Percentiles rank a stretch among this genome's conserved stretches.
phyloP scores from a whole-genome alignment of 2,329 filamentous ascomycete genomes.

The Herpotrichia juniperi region DNA sequence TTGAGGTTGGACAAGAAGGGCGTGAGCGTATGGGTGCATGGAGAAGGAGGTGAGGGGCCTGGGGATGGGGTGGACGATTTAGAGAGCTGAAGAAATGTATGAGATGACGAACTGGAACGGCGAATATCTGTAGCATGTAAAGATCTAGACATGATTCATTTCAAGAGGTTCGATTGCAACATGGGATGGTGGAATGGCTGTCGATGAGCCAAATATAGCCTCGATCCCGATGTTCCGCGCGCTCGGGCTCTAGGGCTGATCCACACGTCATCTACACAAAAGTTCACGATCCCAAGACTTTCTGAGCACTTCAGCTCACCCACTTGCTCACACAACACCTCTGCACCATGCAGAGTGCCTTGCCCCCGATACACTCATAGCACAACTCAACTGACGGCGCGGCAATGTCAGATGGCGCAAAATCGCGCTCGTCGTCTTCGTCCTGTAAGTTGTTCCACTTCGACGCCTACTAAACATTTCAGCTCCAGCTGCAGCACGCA shows the following conservation, averaged over 20 bases:
- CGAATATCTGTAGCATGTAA: too few species aligned
- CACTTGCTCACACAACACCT: slow-evolving; percentile 3
- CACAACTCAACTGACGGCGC: slow-evolving; percentile 30
- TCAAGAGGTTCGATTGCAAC: too few species aligned
- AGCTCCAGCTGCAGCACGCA: background rate
- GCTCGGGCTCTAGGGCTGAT: slow-evolving; percentile 1
- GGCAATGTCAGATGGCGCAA: slow-evolving; percentile 60
- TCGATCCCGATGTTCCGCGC: background rate
- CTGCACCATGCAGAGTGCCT: slow-evolving; percentile 17
- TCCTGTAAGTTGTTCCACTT: slow-evolving; percentile 56
- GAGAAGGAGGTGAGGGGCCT: slow-evolving; percentile 10
- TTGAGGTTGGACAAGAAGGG: slow-evolving; percentile 63
- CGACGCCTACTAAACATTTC: background rate
- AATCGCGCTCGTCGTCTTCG: slow-evolving; percentile 54
- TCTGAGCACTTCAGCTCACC: background rate
- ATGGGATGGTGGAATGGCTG: too few species aligned
- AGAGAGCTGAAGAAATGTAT: background rate
- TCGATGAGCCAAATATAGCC: too few species aligned
- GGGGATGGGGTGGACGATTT: background rate
- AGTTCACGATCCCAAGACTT: background rate
- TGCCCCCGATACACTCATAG: slow-evolving; percentile 19
- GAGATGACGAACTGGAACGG: too few species aligned
- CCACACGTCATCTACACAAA: slow-evolving; percentile 9
- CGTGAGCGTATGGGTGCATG: slow-evolving; percentile 47
- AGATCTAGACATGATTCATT: too few species aligned